A percentile compares a stretch with the other conserved stretches of the same genome.
Evolutionary conservation across 2,329 filamentous ascomycete species (phyloP).

Genomic region (Claviceps arundinis): DNA sequence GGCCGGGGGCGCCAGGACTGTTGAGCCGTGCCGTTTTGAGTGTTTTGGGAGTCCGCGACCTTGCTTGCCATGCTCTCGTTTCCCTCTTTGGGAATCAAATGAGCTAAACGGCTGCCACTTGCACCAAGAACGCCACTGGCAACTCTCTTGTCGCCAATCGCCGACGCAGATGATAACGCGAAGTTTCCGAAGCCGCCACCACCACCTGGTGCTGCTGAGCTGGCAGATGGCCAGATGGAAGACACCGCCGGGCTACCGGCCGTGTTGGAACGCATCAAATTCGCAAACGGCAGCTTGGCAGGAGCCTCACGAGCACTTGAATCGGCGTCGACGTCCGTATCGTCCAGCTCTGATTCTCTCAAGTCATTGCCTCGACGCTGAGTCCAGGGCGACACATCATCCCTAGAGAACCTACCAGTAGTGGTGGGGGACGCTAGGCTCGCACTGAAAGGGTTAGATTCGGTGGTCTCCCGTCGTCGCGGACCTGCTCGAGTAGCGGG

Average conservation of each 20-base stretch:
- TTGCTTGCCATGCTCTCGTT: slow-evolving; percentile 47
- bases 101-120: slow-evolving; percentile 75
- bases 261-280: slow-evolving; percentile 41
- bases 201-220: slow-evolving; percentile 50
- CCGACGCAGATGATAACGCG: slow-evolving; percentile 46
- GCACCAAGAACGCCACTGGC: slow-evolving; percentile 52
- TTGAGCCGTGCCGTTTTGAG: slow-evolving; percentile 24
- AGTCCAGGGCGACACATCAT: slow-evolving; percentile 48
- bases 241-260: slow-evolving; percentile 32
- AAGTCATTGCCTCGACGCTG: slow-evolving; percentile 39
- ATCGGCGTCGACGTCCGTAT: slow-evolving; percentile 31
- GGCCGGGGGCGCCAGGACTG: slow-evolving; percentile 46
- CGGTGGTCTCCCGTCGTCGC: slow-evolving; percentile 69
- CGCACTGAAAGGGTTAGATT: slow-evolving; percentile 49
- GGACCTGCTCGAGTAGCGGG: slow-evolving; percentile 57
- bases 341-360: slow-evolving; percentile 42
- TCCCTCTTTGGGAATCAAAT: slow-evolving; percentile 67
- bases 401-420: slow-evolving; percentile 44
- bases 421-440: slow-evolving; percentile 48
- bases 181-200: slow-evolving; percentile 84
- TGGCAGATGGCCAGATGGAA: slow-evolving; percentile 30
- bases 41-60: slow-evolving; percentile 32
- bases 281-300: slow-evolving; percentile 27
- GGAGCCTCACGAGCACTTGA: slow-evolving; percentile 17
- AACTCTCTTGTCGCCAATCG: slow-evolving; percentile 60